phyloP scores from a whole-genome alignment of 1,284 basidiomycete species.

The Microbotryum scabiosae region DNA sequence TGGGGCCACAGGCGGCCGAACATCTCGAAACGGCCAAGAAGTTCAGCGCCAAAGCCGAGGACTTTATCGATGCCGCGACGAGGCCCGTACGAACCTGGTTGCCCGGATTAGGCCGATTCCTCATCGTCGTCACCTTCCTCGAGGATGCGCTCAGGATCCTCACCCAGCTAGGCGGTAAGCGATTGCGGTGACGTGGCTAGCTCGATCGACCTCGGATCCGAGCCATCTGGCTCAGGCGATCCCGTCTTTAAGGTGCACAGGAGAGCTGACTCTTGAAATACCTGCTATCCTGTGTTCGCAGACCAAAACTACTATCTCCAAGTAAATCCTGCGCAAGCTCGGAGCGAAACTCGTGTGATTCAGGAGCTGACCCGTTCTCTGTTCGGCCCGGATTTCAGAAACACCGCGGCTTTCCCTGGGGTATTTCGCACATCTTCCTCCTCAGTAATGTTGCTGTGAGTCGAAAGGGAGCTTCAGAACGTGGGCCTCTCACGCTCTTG shows the following conservation, averaged over 20 bases:
- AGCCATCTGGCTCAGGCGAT: no score
- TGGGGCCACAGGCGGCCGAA: slow-evolving; percentile 41
- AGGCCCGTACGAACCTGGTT: slow-evolving; percentile 92
- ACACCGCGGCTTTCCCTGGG: slow-evolving; percentile 91
- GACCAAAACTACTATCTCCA: slow-evolving; percentile 97
- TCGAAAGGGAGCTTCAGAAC: slow-evolving; percentile 26
- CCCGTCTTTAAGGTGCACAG: no score
- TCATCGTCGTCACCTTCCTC: slow-evolving; percentile 96
- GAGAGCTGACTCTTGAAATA: no score
- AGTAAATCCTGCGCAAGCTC: slow-evolving; percentile 15
- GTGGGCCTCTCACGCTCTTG: not conserved
- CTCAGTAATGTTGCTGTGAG: slow-evolving; percentile 83
- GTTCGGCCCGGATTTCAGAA: slow-evolving; percentile 44
- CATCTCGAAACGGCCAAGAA: slow-evolving; percentile 67
- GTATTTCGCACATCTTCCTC: slow-evolving; percentile 86
- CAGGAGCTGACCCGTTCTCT: slow-evolving; percentile 7
- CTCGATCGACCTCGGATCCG: no score
- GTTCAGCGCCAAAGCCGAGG: slow-evolving; percentile 68
- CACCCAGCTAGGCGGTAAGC: slow-evolving; percentile 25
- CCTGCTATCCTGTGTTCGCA: slow-evolving; percentile 49
- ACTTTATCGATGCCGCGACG: slow-evolving; percentile 81
- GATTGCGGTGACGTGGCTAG: no score
- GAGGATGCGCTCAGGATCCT: slow-evolving; percentile 76
- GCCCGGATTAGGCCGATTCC: slow-evolving; percentile 87
- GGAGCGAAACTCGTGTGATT: no score